phyloP scores from a whole-genome alignment of 83 land plant genomes.

The Diphasiastrum complanatum region DNA sequence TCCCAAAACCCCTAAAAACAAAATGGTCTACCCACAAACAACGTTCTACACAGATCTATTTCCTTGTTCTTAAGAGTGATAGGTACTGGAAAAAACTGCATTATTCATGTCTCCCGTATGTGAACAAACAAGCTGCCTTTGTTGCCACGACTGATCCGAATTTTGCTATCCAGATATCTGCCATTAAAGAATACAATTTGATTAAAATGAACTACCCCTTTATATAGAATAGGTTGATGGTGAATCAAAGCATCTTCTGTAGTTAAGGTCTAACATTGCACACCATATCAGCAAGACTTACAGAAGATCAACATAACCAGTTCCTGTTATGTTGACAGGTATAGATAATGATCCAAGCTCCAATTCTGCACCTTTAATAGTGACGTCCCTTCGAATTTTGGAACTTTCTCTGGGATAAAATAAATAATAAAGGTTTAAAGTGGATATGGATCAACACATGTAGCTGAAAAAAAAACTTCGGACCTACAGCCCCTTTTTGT shows the following conservation, averaged over 20 bases:
- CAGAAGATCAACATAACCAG: conserved; percentile 34
- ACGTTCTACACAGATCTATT: too few relatives aligned
- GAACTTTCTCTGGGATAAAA: conserved; percentile 36
- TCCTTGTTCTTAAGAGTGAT: too few relatives aligned
- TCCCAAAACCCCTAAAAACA: too few relatives aligned
- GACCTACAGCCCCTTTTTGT: background rate
- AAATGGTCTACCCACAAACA: too few relatives aligned
- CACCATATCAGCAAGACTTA: too few relatives aligned
- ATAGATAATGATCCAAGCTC: conserved; percentile 38
- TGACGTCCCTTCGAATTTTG: conserved; percentile 33
- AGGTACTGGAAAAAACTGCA: too few relatives aligned
- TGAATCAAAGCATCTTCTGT: too few relatives aligned
- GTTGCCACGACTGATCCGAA: conserved; percentile 55
- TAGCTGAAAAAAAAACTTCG: background rate
- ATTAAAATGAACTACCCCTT: too few relatives aligned
- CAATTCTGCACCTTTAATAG: conserved; percentile 54
- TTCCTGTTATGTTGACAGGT: conserved; percentile 44
- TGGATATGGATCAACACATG: background rate
- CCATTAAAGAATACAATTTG: background rate
- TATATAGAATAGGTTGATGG: too few relatives aligned
- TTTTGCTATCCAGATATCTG: conserved; percentile 74
- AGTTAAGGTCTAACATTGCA: too few relatives aligned
- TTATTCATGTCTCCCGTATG: conserved; percentile 36
- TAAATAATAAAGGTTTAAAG: background rate
- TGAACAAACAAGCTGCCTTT: conserved; percentile 58